These are phyloP conservation scores for Sugiyamaella marilandica DNA, from an alignment of 805 yeast genomes.

Conservation along the genomic window DNA sequence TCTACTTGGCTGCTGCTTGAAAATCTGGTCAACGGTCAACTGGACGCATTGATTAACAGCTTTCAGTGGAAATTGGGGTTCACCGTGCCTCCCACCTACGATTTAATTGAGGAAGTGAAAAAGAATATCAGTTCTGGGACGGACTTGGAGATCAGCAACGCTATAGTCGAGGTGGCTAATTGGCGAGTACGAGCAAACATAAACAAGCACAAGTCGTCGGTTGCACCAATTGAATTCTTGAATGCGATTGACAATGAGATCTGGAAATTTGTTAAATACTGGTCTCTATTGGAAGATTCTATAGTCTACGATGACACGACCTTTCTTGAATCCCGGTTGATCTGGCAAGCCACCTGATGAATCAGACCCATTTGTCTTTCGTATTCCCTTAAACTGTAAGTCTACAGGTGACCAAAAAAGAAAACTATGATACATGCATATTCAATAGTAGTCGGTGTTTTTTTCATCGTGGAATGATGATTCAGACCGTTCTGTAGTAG, in stretches of 20 bases:
- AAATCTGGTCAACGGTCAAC: conserved; percentile 4
- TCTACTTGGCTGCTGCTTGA: conserved; percentile 22
- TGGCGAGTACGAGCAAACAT: conserved; percentile 1
- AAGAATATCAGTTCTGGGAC: not conserved
- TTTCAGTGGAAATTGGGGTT: conserved; percentile 22
- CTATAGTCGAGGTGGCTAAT: not conserved
- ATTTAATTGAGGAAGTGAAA: not conserved
- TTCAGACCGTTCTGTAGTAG: conserved; percentile 2
- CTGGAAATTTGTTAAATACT: conserved; percentile 19
- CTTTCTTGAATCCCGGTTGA: not conserved
- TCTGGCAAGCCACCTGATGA: too few relatives aligned
- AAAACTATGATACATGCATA: too few relatives aligned
- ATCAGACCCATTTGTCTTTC: too few relatives aligned
- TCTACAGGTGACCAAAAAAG: too few relatives aligned
- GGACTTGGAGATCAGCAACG: not conserved
- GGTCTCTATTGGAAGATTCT: not conserved
- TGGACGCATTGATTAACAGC: conserved; percentile 3
- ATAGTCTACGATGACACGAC: not conserved
- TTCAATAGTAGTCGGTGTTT: too few relatives aligned
- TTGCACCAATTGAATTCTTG: conserved; percentile 18
- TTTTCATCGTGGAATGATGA: too few relatives aligned
- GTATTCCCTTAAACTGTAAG: too few relatives aligned
- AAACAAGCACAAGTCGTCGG: not conserved
- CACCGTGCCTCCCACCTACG: not conserved
- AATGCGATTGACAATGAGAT: conserved; percentile 21